These are phyloP conservation scores for Massarina eburnea DNA, from an alignment of 2,329 filamentous ascomycete species.

Conservation along the genomic window DNA sequence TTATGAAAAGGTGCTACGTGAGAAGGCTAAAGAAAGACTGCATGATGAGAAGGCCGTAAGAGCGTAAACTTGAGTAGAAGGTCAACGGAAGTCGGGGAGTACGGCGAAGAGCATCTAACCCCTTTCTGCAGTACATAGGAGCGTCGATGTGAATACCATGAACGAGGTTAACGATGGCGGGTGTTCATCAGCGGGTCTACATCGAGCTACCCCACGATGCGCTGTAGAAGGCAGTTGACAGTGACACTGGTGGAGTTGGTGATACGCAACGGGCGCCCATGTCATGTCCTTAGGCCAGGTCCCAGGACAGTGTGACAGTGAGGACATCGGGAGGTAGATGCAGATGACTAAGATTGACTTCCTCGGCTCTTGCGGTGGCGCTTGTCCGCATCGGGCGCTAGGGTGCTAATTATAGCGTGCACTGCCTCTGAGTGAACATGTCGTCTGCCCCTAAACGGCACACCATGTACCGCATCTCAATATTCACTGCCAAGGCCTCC, in stretches of 20 bases:
- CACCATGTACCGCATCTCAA: too few species aligned
- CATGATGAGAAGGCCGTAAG: not conserved
- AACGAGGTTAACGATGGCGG: not conserved
- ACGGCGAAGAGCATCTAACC: not conserved
- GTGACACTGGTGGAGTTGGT: constrained; percentile 1
- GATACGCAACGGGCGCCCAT: too few species aligned
- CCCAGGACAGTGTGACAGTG: constrained; percentile 3
- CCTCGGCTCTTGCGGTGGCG: too few species aligned
- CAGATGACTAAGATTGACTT: too few species aligned
- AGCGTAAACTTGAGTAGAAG: not conserved
- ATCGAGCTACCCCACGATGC: constrained; percentile 8
- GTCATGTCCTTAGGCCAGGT: too few species aligned
- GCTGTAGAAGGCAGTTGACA: constrained; percentile 8
- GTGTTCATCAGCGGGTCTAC: not conserved
- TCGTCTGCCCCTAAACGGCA: too few species aligned
- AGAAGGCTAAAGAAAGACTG: not conserved
- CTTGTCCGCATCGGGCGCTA: too few species aligned
- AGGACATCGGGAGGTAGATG: too few species aligned
- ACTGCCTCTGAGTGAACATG: too few species aligned
- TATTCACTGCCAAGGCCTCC: not conserved
- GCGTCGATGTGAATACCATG: not conserved
- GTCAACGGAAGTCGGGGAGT: not conserved
- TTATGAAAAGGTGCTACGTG: not conserved
- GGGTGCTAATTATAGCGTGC: too few species aligned
- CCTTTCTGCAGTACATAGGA: too few species aligned